phyloP scores from a whole-genome alignment of 1,139 yeast species.

The Protomyces inundatus region DNA sequence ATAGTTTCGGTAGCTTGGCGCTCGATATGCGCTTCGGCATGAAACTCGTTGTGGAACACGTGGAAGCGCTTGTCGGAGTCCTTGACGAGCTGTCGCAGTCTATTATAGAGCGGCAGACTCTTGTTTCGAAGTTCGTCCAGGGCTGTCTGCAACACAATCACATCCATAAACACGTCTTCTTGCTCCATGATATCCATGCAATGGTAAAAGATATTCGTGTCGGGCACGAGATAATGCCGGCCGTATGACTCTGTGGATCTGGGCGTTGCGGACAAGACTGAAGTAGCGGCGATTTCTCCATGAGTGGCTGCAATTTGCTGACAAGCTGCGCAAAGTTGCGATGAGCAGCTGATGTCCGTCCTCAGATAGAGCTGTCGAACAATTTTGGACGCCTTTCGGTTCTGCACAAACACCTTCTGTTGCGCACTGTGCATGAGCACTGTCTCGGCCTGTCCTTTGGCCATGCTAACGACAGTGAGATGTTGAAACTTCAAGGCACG shows the following conservation, averaged over 20 bases:
- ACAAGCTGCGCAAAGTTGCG: slow-evolving; percentile 64
- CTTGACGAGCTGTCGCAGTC: slow-evolving; percentile 71
- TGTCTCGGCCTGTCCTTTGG: not conserved
- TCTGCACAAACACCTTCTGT: slow-evolving; percentile 11
- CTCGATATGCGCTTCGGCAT: slow-evolving; percentile 59
- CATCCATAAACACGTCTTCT: slow-evolving; percentile 73
- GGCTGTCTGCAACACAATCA: slow-evolving; percentile 87
- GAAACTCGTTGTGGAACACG: slow-evolving; percentile 90
- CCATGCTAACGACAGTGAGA: not conserved
- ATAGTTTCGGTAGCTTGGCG: slow-evolving; percentile 66
- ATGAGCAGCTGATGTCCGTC: slow-evolving; percentile 86
- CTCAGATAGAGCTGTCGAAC: slow-evolving; percentile 92
- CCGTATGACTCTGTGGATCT: slow-evolving; percentile 52
- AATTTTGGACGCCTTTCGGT: slow-evolving; percentile 38
- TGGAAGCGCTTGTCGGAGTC: slow-evolving; percentile 74
- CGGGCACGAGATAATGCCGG: slow-evolving; percentile 73
- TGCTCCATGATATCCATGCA: slow-evolving; percentile 83
- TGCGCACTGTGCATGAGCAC: not conserved
- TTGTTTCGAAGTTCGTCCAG: slow-evolving; percentile 86
- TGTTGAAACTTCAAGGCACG: too few relatives aligned
- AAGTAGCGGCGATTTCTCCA: slow-evolving; percentile 38
- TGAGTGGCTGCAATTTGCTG: slow-evolving; percentile 41
- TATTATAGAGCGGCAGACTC: slow-evolving; percentile 80
- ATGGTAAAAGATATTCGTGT: slow-evolving; percentile 80
- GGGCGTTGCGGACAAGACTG: slow-evolving; percentile 47